Percentiles rank a stretch among this genome's conserved stretches.
Evolutionary conservation across 148 eudicot species (phyloP).

Genomic region (Arbutus unedo): DNA sequence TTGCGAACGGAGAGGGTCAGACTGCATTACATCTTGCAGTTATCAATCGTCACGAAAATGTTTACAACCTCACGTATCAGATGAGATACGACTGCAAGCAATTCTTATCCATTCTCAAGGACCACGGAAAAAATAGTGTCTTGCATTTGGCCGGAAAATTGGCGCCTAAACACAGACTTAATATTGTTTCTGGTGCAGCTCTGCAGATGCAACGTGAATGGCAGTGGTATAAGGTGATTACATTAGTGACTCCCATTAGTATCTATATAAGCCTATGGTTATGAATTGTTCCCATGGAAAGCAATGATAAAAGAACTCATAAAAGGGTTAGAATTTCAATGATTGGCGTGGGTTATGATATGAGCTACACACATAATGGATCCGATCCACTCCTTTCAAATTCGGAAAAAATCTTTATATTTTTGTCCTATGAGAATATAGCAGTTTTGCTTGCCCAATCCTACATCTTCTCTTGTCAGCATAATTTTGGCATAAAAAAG

Average conservation of each 20-base stretch:
- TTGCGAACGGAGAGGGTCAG: background rate
- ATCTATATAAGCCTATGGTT: too few species aligned
- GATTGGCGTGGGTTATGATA: too few species aligned
- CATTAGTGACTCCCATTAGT: background rate
- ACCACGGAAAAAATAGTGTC: background rate
- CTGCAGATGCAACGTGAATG: constrained; percentile 27
- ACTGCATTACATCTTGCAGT: constrained; percentile 19
- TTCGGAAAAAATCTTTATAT: too few species aligned
- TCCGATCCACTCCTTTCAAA: too few species aligned
- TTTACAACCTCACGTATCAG: background rate
- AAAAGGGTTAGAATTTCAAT: too few species aligned
- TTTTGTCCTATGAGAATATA: too few species aligned
- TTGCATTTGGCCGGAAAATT: constrained; percentile 15
- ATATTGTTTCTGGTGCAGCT: constrained; percentile 21
- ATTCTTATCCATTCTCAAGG: background rate
- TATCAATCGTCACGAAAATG: constrained; percentile 8
- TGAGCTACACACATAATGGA: too few species aligned
- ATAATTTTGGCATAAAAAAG: too few species aligned
- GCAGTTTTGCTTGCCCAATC: too few species aligned
- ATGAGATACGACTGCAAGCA: background rate
- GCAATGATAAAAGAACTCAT: too few species aligned
- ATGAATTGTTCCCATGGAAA: background rate
- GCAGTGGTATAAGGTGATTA: constrained; percentile 23
- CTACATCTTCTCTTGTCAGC: too few species aligned
- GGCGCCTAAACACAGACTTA: constrained; percentile 18